Evolutionary conservation across 768 basidiomycete species (phyloP).

Genomic region (Tricholoma bakamatsutake): DNA sequence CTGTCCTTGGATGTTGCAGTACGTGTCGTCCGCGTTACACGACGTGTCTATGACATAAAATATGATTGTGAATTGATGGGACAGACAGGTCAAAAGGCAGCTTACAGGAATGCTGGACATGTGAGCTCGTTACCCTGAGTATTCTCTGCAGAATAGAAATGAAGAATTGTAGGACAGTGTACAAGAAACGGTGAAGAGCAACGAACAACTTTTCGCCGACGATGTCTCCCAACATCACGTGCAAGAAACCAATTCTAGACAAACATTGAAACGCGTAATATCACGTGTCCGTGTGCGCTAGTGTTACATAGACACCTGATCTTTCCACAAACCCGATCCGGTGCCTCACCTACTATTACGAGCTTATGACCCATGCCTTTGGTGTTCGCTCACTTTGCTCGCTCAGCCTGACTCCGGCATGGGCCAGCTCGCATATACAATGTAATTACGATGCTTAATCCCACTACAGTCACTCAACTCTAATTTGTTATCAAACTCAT

Average conservation of each 20-base stretch:
- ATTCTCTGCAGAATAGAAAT: conserved; percentile 15
- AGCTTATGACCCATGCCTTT: too few relatives aligned
- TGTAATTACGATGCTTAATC: too few relatives aligned
- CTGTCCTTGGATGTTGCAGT: conserved; percentile 52
- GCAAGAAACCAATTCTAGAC: conserved; percentile 18
- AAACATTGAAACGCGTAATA: conserved; percentile 32
- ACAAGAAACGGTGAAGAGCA: conserved; percentile 21
- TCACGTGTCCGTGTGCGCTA: conserved; percentile 27
- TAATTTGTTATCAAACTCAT: too few relatives aligned
- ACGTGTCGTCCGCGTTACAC: conserved; percentile 51
- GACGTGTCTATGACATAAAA: conserved; percentile 49
- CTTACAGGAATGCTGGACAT: conserved; percentile 47
- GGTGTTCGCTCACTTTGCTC: too few relatives aligned
- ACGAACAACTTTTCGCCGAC: conserved; percentile 10
- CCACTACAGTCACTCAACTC: too few relatives aligned
- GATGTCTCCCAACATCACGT: conserved; percentile 39
- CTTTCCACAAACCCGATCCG: too few relatives aligned
- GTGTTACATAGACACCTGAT: neutral
- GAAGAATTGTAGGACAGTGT: conserved; percentile 7
- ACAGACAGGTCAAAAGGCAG: conserved; percentile 6
- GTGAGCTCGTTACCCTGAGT: conserved; percentile 16
- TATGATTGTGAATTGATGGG: conserved; percentile 7
- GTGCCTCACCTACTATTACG: too few relatives aligned
- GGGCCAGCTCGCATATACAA: too few relatives aligned
- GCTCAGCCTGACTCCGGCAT: too few relatives aligned